A percentile compares a stretch with the other conserved stretches of the same genome.
These are phyloP conservation scores for Plasmodium adleri DNA, from an alignment of 169 alveolate species.

Conservation along the genomic window DNA sequence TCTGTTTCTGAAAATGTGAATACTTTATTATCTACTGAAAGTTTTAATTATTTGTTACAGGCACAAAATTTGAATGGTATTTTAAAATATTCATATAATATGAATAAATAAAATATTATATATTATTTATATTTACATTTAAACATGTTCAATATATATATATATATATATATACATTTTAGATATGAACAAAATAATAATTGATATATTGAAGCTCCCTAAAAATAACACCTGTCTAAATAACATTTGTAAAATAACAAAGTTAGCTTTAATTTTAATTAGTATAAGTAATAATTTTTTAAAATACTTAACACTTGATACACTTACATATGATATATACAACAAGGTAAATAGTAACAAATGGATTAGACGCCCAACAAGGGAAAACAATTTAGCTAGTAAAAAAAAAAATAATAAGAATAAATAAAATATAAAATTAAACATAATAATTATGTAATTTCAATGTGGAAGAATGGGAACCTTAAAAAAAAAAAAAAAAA, in stretches of 20 bases:
- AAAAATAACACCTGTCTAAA: conserved; percentile 20
- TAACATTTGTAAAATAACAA: conserved; percentile 65
- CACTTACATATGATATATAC: conserved; percentile 39
- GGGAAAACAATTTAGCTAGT: conserved; percentile 34
- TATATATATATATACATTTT: neutral
- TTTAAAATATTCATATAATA: neutral
- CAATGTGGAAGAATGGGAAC: no score
- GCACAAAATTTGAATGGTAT: conserved; percentile 50
- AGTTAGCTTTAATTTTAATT: conserved; percentile 60
- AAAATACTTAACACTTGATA: conserved; percentile 33
- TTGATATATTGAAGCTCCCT: conserved; percentile 44
- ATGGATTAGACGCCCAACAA: conserved; percentile 5
- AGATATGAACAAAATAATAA: conserved; percentile 57
- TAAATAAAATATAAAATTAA: neutral
- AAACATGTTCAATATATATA: neutral
- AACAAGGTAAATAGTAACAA: conserved; percentile 26
- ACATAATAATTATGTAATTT: no score
- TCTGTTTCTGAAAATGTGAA: neutral
- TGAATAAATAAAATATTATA: no score
- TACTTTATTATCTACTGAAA: conserved; percentile 27
- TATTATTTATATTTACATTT: neutral
- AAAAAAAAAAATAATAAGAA: neutral
- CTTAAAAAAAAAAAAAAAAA: no score
- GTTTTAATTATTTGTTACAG: conserved; percentile 32
- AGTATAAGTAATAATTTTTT: conserved; percentile 57